Evolutionary conservation across 1,284 basidiomycete genomes (phyloP), one percentile per base, ranked within the genome.

Genomic region (Tilletia walkeri): DNA sequence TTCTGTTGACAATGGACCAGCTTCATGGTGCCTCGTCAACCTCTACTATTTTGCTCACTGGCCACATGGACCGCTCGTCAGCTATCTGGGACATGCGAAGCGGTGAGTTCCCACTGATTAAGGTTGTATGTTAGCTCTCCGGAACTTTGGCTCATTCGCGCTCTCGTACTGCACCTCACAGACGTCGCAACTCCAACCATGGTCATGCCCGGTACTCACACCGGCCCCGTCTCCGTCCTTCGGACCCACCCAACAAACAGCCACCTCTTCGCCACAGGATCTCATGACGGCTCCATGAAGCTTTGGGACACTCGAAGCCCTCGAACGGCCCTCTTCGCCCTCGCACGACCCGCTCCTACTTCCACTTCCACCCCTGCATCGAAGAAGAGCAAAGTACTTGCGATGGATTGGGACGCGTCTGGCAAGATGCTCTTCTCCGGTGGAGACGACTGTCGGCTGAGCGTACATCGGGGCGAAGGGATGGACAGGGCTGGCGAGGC

Each of bases 401-500:
- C 70, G 10, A 61, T 81, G 34, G 81, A 78, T 49, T 83, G 82
- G 82, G 70, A 70, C 5, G 50, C 12, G 20, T 74, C 75, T 18
- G 82, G 82, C 10, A 73, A 82, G 67, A 71, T 72, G 41, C 66
- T 82, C 12, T 77, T 82, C 30, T 74, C 78, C 1, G 82, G 80
- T 36, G 82, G 82, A 1, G 77, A 81, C 71, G 82, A 83, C 69
- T 75, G 75, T 61, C 12, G 67, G 1, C 69, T 79, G 66, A 76
- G 73, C 1, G 73, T 80, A 10, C 75, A 70, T 47, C 67, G 75
- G 12, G 79, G 79, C 4, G 47, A 61, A 39, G 67, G 69, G 4
- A 79, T 80, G 24, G 77, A 71, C 41, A 10, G 39, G 41, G 41
- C 41, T 6, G 45, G 16, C 34, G 45, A 65, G 14, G 38, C 30